Percentiles rank a stretch among this genome's conserved stretches.
phyloP scores from a whole-genome alignment of 345 rosid species.

The Kandelia obovata region DNA sequence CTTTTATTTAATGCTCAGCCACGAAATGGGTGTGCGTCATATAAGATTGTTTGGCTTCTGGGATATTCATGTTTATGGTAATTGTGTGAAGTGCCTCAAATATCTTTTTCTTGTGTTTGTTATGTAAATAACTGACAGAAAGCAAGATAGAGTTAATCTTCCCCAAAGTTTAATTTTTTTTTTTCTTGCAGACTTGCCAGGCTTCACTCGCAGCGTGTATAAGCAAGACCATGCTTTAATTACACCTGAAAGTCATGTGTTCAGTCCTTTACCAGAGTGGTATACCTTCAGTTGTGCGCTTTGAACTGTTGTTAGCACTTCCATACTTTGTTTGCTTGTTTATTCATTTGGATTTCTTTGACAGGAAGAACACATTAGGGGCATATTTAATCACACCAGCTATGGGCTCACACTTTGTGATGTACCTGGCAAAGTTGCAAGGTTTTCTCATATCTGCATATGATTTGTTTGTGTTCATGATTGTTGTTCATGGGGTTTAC shows the following conservation, averaged over 20 bases:
- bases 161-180: conserved; percentile 14
- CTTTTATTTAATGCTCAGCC: too few relatives aligned
- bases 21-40: too few relatives aligned
- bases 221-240: conserved; percentile 74
- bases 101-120: neutral
- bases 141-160: neutral
- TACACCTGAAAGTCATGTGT: conserved; percentile 93
- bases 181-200: conserved; percentile 70
- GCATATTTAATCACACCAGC: conserved; percentile 85
- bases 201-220: conserved; percentile 85
- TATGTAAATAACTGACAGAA: neutral
- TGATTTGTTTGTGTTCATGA: conserved; percentile 1
- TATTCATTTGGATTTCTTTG: conserved; percentile 27
- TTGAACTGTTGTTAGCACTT: conserved; percentile 4
- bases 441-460: conserved; percentile 39
- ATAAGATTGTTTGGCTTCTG: too few relatives aligned
- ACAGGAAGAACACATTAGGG: conserved; percentile 76
- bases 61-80: too few relatives aligned
- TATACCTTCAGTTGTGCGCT: conserved; percentile 24
- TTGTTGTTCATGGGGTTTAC: neutral
- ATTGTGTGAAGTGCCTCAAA: neutral
- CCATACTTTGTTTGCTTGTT: conserved; percentile 9
- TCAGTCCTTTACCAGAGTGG: conserved; percentile 87
- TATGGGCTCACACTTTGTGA: conserved; percentile 86
- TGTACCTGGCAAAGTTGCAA: conserved; percentile 87